Evolutionary conservation across 139 green algal species (phyloP).

Genomic region (Tetraselmis chui): DNA sequence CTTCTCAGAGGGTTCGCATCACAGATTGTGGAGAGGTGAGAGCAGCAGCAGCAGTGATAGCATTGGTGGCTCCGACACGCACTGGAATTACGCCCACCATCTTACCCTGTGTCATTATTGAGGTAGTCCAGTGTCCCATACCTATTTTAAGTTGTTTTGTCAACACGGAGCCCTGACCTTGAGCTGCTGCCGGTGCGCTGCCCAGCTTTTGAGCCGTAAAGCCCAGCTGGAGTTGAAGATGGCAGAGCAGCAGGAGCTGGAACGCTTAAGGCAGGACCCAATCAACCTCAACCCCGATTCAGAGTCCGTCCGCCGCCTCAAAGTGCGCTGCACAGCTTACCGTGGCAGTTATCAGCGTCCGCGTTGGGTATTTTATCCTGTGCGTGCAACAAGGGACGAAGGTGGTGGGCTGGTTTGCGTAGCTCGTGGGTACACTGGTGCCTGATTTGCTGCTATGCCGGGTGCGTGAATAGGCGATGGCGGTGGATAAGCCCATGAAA

Average conservation of each 20-base stretch:
- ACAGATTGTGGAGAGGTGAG: conserved; percentile 37
- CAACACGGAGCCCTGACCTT: background rate
- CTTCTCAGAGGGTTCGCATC: conserved; percentile 23
- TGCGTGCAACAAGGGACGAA: too few species aligned
- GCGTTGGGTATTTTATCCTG: too few species aligned
- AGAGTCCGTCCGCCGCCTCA: conserved; percentile 47
- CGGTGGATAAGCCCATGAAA: background rate
- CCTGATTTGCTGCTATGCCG: background rate
- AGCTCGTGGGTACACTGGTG: background rate
- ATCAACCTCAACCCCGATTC: conserved; percentile 48
- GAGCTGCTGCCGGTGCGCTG: background rate
- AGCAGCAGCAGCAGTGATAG: too few species aligned
- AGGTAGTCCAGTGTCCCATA: too few species aligned
- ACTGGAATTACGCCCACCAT: too few species aligned
- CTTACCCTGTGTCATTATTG: too few species aligned
- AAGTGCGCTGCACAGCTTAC: conserved; percentile 8
- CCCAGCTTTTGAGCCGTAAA: conserved; percentile 54
- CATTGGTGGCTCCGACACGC: too few species aligned
- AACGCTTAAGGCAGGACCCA: conserved; percentile 55
- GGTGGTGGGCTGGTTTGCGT: background rate
- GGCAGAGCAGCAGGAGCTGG: conserved; percentile 39
- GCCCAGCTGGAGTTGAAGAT: conserved; percentile 27
- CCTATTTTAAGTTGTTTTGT: too few species aligned
- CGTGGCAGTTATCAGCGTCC: too few species aligned
- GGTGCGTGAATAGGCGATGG: conserved; percentile 1